Evolutionary conservation across 208 protist genomes (phyloP).

Genomic region (Borovskyia barvae): DNA sequence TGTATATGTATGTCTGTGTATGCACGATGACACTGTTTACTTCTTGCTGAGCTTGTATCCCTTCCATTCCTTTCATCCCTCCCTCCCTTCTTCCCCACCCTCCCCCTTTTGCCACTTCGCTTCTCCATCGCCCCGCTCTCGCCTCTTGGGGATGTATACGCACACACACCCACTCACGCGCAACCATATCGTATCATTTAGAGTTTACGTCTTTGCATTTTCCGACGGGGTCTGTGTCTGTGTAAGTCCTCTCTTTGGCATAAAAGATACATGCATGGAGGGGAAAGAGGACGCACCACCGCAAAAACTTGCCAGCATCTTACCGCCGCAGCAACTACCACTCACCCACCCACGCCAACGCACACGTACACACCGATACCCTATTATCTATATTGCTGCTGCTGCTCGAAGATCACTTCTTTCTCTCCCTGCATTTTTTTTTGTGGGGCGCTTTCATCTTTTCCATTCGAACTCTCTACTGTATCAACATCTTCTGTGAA

Average conservation of each 20-base stretch:
- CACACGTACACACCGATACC: too few relatives aligned
- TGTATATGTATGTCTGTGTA: neutral
- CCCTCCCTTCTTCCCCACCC: neutral
- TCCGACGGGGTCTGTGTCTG: too few relatives aligned
- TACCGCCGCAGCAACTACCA: too few relatives aligned
- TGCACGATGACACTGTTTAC: too few relatives aligned
- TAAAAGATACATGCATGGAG: too few relatives aligned
- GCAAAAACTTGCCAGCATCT: too few relatives aligned
- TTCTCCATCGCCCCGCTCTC: neutral
- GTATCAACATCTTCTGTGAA: neutral
- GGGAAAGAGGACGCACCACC: too few relatives aligned
- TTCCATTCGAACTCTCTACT: neutral
- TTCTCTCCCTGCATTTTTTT: conserved; percentile 2
- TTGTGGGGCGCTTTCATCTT: conserved; percentile 15
- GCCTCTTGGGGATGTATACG: neutral
- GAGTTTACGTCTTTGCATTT: too few relatives aligned
- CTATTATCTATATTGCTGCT: too few relatives aligned
- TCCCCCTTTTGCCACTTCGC: neutral
- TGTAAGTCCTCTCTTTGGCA: too few relatives aligned
- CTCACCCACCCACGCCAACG: too few relatives aligned
- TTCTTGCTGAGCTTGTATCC: neutral
- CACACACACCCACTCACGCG: neutral
- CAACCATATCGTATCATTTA: neutral
- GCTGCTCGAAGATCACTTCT: too few relatives aligned
- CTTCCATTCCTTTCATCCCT: neutral